Percentiles rank a stretch among this genome's conserved stretches.
phyloP scores from a whole-genome alignment of 108 stramenopile genomes.

The Chaetoceros muelleri region DNA sequence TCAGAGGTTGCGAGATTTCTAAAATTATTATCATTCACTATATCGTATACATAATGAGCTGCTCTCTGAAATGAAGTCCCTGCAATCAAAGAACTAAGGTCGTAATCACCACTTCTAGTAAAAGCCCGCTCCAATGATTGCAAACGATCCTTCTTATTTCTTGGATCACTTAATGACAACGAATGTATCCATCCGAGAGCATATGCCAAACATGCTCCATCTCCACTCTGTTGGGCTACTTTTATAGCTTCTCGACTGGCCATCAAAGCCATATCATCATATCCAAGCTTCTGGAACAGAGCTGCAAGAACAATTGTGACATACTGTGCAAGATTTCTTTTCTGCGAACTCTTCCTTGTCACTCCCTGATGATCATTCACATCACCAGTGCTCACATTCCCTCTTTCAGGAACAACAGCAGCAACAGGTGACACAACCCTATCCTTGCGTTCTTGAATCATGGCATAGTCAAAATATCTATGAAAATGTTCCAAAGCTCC shows the following conservation, averaged over 20 bases:
- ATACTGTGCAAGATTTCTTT: conserved; percentile 65
- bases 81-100: neutral
- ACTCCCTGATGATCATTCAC: conserved; percentile 1
- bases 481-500: conserved; percentile 83
- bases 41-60: conserved; percentile 15
- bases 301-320: conserved; percentile 70
- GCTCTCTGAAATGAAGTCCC: conserved; percentile 21
- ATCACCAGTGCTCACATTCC: conserved; percentile 2
- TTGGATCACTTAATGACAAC: conserved; percentile 4
- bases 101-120: too few relatives aligned
- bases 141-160: neutral
- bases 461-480: conserved; percentile 88
- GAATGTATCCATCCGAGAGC: conserved; percentile 61
- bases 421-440: conserved; percentile 20
- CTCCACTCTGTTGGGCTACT: conserved; percentile 88
- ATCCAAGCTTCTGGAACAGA: conserved; percentile 63
- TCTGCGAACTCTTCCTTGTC: conserved; percentile 6
- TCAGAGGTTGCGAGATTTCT: conserved; percentile 15
- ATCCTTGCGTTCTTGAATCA: conserved; percentile 45
- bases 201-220: conserved; percentile 76
- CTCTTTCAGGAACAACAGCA: conserved; percentile 7
- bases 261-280: conserved; percentile 44
- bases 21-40: conserved; percentile 20
- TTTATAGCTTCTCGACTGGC: conserved; percentile 88
- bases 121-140: neutral